Evolutionary conservation across 169 alveolate genomes (phyloP), one percentile per base, ranked within the genome.

Genomic region (Theileria equi): DNA sequence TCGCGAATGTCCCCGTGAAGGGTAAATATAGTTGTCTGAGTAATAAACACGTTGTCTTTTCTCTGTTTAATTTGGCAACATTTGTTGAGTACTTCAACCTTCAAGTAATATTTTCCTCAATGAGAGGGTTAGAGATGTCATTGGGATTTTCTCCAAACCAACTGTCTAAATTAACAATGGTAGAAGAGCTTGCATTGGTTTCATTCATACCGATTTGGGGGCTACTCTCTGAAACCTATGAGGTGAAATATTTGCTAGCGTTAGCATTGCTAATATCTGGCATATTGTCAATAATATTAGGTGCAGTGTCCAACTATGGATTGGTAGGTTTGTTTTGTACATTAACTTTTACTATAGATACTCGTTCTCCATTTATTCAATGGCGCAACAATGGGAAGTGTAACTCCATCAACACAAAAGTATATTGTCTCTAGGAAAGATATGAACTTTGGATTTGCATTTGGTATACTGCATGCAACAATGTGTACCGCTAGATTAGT

Each of bases 131-230:
- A 48, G 97, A 93, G 64, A 85, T 85, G 8, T 91, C 93, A 53
- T 85, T 93, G 35, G 74, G 78, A 34, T 85, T 93, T 47, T 84
- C 88, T 5, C 96, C 97, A 0, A 69, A 89, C 17, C 70, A 87
- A 23, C 86, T 90, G 19, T 89, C 95, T 4, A 69, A 79, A 55
- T 78, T 93, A 54, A 88, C 94, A 5, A 76, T 90, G 50, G 94
- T 84, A 13, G 96, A 93, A 70, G 82, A 89, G 8, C 69, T 93
- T 45, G 80, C 91, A 68, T 78, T 92, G 62, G 90, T 93, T 16
- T 58, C 82, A 13, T 88, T 84, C 62, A 80, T 94, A 49, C 96
- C 96, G 7, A 67, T 92, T 29, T 93, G 96, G 97, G 97, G 97
- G 10, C 88, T 69, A 44, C 71, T 91, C 47, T 89, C 93, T 16